These are phyloP conservation scores for Colletotrichum sp. DNA, from an alignment of 2,329 filamentous ascomycete species.

Conservation along the genomic window DNA sequence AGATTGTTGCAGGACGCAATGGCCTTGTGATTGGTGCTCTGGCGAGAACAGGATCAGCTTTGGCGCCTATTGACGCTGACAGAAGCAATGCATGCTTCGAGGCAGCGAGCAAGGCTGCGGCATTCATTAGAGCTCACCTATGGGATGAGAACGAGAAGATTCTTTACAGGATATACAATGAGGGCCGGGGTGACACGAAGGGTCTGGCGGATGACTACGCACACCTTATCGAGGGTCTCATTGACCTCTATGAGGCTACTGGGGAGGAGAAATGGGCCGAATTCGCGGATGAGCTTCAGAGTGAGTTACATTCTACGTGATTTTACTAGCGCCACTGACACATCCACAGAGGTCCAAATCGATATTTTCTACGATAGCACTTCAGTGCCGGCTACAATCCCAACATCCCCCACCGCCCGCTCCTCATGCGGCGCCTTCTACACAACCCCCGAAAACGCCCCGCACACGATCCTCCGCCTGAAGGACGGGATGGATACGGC, in stretches of 20 bases:
- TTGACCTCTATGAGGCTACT: constrained; percentile 85
- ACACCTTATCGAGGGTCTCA: constrained; percentile 80
- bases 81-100: constrained; percentile 65
- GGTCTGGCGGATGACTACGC: constrained; percentile 96
- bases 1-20: constrained; percentile 87
- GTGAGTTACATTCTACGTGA: constrained; percentile 44
- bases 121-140: constrained; percentile 75
- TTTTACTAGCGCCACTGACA: constrained; percentile 19
- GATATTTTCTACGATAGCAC: constrained; percentile 75
- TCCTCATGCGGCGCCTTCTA: constrained; percentile 71
- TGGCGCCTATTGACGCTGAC: constrained; percentile 64
- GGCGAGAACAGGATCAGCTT: constrained; percentile 73
- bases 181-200: constrained; percentile 66
- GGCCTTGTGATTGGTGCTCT: constrained; percentile 85
- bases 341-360: constrained; percentile 69
- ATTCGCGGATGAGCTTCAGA: constrained; percentile 83
- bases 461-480: constrained; percentile 80
- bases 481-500: constrained; percentile 97
- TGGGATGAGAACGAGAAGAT: constrained; percentile 69
- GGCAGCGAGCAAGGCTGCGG: constrained; percentile 71
- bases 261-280: constrained; percentile 76
- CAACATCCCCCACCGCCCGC: constrained; percentile 41
- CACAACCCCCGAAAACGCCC: constrained; percentile 66
- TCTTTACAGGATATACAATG: constrained; percentile 77
- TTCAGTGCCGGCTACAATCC: constrained; percentile 29